Conservation (phyloP, 2,329 filamentous ascomycete genomes). For the Colletotrichum melonis region DNA sequence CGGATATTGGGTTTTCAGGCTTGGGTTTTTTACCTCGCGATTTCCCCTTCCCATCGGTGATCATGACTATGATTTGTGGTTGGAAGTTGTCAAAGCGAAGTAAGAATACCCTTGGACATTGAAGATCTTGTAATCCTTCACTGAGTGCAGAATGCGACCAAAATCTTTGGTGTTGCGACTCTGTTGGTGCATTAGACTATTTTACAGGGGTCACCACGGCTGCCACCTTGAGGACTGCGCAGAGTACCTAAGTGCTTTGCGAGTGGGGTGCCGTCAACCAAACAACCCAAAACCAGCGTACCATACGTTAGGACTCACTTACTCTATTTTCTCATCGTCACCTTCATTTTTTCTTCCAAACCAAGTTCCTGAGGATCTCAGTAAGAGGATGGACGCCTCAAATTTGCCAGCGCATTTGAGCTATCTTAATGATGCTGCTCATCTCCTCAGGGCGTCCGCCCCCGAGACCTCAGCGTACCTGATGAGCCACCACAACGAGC, state of each 20-base stretch:
- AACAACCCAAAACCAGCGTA: background rate
- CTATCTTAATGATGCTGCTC: constrained; percentile 69
- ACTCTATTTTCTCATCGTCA: background rate
- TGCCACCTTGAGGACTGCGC: constrained; percentile 13
- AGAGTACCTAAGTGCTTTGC: background rate
- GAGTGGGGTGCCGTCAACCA: constrained; percentile 11
- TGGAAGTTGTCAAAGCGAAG: background rate
- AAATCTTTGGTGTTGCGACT: background rate
- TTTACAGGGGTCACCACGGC: constrained; percentile 13
- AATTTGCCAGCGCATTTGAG: constrained; percentile 39
- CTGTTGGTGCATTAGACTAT: background rate
- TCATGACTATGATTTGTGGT: too few relatives aligned
- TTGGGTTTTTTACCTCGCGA: constrained; percentile 40
- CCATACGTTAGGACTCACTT: background rate
- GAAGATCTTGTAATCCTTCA: background rate
- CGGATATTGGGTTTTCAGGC: constrained; percentile 48
- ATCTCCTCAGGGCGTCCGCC: constrained; percentile 63
- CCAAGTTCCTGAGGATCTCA: background rate
- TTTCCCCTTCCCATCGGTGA: constrained; percentile 29
- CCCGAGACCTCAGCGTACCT: constrained; percentile 70
- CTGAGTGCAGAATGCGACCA: background rate
- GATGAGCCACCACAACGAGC: constrained; percentile 63
- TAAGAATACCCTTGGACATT: background rate
- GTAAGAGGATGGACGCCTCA: constrained; percentile 10
- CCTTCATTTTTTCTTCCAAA: background rate